phyloP scores from a whole-genome alignment of 345 rosid species.

The Aethionema arabicum region DNA sequence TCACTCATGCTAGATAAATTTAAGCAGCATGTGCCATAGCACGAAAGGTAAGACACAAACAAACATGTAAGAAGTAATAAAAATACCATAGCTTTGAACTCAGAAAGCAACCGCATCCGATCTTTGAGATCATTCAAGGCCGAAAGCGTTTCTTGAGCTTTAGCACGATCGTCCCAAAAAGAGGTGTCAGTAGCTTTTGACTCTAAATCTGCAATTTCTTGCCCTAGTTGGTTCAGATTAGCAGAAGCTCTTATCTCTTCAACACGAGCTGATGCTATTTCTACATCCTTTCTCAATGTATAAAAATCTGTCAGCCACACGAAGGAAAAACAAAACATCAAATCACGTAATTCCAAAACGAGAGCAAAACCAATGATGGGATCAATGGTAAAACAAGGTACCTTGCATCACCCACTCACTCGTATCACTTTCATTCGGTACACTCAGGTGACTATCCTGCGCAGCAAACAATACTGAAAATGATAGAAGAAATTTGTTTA shows the following conservation, averaged over 20 bases:
- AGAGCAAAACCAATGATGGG: background rate
- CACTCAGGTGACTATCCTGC: constrained; percentile 53
- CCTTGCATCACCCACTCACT: constrained; percentile 87
- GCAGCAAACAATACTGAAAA: constrained; percentile 46
- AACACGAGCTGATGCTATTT: constrained; percentile 58
- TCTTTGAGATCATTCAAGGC: constrained; percentile 80
- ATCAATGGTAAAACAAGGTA: constrained; percentile 19
- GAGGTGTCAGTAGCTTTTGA: constrained; percentile 61
- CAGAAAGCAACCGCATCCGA: constrained; percentile 53
- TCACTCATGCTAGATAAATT: too few species aligned
- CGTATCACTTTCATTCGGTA: constrained; percentile 43
- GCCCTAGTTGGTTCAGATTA: constrained; percentile 52
- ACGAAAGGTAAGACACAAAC: background rate
- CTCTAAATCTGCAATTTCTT: constrained; percentile 60
- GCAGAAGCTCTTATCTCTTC: constrained; percentile 67
- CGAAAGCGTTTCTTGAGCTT: constrained; percentile 72
- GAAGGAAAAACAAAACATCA: background rate
- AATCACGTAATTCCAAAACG: background rate
- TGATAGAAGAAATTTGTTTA: background rate
- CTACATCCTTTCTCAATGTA: constrained; percentile 78
- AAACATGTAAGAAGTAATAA: background rate
- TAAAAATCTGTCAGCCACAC: constrained; percentile 64
- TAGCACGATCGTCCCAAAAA: constrained; percentile 84
- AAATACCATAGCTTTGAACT: constrained; percentile 69
- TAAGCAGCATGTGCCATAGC: background rate